Base-by-base conservation (phyloP, 257 asterid species). In the Craterostigma plantagineum region DNA sequence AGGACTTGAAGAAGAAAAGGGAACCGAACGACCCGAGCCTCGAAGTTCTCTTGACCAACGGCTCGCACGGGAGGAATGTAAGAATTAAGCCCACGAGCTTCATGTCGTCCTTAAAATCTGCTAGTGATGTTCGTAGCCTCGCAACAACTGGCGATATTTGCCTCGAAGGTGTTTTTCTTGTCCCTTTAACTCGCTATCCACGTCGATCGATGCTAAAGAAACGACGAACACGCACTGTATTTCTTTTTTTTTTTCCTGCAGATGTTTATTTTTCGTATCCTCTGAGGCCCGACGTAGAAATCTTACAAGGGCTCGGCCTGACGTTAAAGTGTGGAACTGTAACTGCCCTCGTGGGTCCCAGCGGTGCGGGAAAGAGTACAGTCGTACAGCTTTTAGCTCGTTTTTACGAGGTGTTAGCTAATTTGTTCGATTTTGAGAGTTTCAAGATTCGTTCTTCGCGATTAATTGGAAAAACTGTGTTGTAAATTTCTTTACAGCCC, bases 351-450 rank as follows among this genome's bases (percentile, higher is more conserved):
- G 95, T 87, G 41, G 98, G 98, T 36, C 58, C 93, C 47, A 87
- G 98, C 65, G 98, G 95, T 38, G 92, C 98, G 14, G 98, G 95
- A 43, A 87, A 87, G 71, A 87, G 93, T 57, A 87, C 98, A 44
- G 68, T 87, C 35, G 98, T 87, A 34, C 98, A 87, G 68, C 76
- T 87, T 39, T 63, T 87, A 65, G 91, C 98, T 46, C 95, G 98
- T 27, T 87, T 74, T 61, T 87, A 87, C 38, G 98, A 87, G 93
- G 98, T 82, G 42, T 36, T 43, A 38, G 42, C 5, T 27, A 38
- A 43, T 13, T 18, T 3, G 10, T 54, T 16, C 39, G 40, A 17
- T 17, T n/a, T n/a, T n/a, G n/a, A n/a, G n/a, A n/a, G n/a, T n/a
- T n/a, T n/a, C n/a, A n/a, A n/a, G 14, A 30, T n/a, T n/a, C n/a